Percentiles rank a stretch among this genome's conserved stretches.
Conservation (phyloP, 1,284 basidiomycete genomes). For the Apiotrichum domesticum region DNA sequence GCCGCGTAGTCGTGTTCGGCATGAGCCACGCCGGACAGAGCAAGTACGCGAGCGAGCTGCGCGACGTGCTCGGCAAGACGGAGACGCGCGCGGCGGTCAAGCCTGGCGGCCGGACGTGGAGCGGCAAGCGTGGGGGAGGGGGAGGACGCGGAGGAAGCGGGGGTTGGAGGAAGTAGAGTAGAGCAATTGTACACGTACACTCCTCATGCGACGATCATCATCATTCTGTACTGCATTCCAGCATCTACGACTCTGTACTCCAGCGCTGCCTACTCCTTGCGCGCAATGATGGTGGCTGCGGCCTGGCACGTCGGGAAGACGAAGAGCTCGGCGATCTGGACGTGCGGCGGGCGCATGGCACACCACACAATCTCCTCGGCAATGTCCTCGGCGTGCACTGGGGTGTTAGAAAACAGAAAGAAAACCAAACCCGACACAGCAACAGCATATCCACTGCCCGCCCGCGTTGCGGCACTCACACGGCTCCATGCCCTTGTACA, state of each 20-base stretch:
- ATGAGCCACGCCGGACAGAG: constrained; percentile 21
- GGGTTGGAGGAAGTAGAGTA: no score
- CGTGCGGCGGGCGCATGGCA: constrained; percentile 75
- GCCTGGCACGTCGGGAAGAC: constrained; percentile 23
- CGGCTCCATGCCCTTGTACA: constrained; percentile 75
- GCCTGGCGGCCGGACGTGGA: constrained; percentile 15
- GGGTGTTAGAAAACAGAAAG: constrained; percentile 7
- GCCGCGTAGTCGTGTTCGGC: constrained; percentile 51
- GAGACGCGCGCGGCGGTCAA: constrained; percentile 8
- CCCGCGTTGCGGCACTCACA: constrained; percentile 50
- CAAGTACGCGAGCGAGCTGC: constrained; percentile 21
- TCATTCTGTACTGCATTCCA: no score
- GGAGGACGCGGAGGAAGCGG: no score
- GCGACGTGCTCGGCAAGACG: constrained; percentile 19
- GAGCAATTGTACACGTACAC: neutral
- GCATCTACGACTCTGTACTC: no score
- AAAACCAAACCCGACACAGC: no score
- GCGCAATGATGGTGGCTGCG: constrained; percentile 17
- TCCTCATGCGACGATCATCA: neutral
- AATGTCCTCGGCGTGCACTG: constrained; percentile 71
- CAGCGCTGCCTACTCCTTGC: constrained; percentile 14
- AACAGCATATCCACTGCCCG: neutral
- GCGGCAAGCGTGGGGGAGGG: constrained; percentile 1
- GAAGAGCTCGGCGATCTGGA: constrained; percentile 71
- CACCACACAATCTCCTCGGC: constrained; percentile 96